A percentile compares a stretch with the other conserved stretches of the same genome.
Conservation (phyloP, 2,329 filamentous ascomycete genomes). For the Diatrype stigma region DNA sequence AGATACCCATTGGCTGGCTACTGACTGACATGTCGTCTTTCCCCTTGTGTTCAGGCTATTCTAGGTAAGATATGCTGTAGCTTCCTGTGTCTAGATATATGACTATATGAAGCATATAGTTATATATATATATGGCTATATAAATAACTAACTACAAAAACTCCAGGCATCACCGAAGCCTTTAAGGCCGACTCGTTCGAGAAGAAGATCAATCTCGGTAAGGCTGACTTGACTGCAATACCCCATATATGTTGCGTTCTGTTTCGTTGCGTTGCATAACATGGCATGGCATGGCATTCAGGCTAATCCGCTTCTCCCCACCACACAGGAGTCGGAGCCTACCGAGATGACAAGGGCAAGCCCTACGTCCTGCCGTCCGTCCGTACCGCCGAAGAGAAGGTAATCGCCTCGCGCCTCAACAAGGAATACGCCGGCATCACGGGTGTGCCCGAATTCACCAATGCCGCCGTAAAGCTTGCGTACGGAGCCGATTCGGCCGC, state of each 20-base stretch:
- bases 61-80: constrained; percentile 52
- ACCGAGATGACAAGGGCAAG: constrained; percentile 97
- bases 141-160: constrained; percentile 17
- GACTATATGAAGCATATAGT: too few relatives aligned
- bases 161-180: constrained; percentile 83
- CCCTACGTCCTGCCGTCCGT: constrained; percentile 96
- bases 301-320: constrained; percentile 7
- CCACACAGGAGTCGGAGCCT: constrained; percentile 78
- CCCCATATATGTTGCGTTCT: constrained; percentile 3
- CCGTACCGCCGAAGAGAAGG: constrained; percentile 79
- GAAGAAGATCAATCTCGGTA: constrained; percentile 97
- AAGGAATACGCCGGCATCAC: constrained; percentile 99
- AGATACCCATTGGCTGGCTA: constrained; percentile 8
- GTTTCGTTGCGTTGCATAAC: not conserved
- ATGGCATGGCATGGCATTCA: constrained; percentile 5
- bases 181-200: constrained; percentile 95
- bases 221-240: constrained; percentile 22
- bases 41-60: constrained; percentile 57
- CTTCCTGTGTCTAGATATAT: constrained; percentile 4
- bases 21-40: constrained; percentile 16
- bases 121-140: too few relatives aligned
- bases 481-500: constrained; percentile 78
- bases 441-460: constrained; percentile 89
- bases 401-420: constrained; percentile 74
- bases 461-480: constrained; percentile 83